Base-by-base conservation (phyloP, 2,329 filamentous ascomycete genomes). In the Colletotrichum sp. region DNA sequence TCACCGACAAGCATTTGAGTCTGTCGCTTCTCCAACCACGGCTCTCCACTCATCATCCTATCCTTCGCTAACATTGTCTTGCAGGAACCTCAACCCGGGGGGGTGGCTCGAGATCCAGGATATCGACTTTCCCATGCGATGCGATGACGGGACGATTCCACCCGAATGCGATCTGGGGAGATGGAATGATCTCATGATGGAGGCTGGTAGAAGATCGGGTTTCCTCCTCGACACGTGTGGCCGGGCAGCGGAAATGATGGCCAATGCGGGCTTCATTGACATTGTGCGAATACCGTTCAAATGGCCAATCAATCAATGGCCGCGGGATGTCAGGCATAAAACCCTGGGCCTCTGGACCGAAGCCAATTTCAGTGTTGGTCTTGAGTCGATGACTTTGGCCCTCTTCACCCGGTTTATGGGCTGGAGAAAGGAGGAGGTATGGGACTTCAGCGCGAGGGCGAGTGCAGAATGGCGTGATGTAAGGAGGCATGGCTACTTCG, bases 51-150 rank as follows among this genome's bases (percentile, higher is more conserved):
- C 13, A 22, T 24, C 24, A 8, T 57, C 16, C 18, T 22, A n/a
- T 12, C 13, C 22, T 13, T 55, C 32, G 28, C 68, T 77, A 9
- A 75, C 24, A 26, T 24, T 8, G n/a, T 28, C 12, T 8, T 8
- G 18, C 32, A 77, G 77, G 18, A 78, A 79, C 72, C 78, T 85
- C 5, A 84, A 85, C 66, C 80, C 83, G 0, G 84, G 84, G 3
- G 84, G 83, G 1, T 83, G 81, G 78, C 73, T 85, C n/a, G 85
- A 86, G 79, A 83, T 86, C 76, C 84, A 85, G 48, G 84, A 86
- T 70, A 82, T 84, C 57, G 79, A 83, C 62, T 83, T 83, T 60
- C 82, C 82, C 1, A 75, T 83, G 18, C 75, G 72, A 30, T 84
- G 80, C 48, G 81, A 82, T 44, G 83, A 84, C 64, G 77, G 71